phyloP scores from a whole-genome alignment of 2,329 filamentous ascomycete genomes.

The Sclerotinia trifoliorum region DNA sequence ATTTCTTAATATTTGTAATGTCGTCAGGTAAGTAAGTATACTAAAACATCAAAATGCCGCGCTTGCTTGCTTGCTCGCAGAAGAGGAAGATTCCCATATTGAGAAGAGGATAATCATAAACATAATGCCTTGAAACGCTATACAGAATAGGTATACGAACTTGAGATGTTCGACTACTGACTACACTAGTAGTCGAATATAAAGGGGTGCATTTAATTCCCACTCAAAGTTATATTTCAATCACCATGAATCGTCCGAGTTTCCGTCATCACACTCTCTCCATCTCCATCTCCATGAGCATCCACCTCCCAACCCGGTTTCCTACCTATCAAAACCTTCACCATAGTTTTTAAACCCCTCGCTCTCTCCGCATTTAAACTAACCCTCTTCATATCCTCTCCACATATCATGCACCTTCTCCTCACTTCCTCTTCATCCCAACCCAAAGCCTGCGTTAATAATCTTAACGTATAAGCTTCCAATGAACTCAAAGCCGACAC shows the following conservation, averaged over 20 bases:
- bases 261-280: neutral
- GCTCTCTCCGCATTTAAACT: slow-evolving; percentile 30
- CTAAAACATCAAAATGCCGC: neutral
- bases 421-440: slow-evolving; percentile 35
- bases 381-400: slow-evolving; percentile 26
- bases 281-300: slow-evolving; percentile 2
- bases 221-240: neutral
- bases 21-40: neutral
- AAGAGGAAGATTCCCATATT: neutral
- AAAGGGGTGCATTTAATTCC: neutral
- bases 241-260: neutral
- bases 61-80: neutral
- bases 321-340: slow-evolving; percentile 34
- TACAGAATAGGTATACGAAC: neutral
- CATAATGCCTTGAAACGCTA: neutral
- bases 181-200: neutral
- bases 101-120: neutral
- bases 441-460: slow-evolving; percentile 33
- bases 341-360: slow-evolving; percentile 31
- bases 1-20: no score
- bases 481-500: slow-evolving; percentile 31
- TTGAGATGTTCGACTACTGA: neutral
- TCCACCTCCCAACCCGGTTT: slow-evolving; percentile 29
- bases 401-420: slow-evolving; percentile 25
- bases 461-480: slow-evolving; percentile 34